Base-by-base conservation (phyloP, 805 yeast genomes). In the Metschnikowia lunata region DNA sequence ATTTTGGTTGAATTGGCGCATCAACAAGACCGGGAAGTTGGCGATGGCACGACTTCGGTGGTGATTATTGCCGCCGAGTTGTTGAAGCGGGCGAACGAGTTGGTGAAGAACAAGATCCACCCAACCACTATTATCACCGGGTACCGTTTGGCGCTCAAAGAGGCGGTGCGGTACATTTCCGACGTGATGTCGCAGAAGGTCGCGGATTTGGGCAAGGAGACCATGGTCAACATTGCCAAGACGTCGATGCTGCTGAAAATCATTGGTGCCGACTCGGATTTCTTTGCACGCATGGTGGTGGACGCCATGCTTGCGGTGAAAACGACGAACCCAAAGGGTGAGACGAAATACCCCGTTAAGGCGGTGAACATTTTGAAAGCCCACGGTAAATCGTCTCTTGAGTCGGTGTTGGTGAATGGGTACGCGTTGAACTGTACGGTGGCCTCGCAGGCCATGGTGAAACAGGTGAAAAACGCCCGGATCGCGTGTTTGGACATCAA, bases 51-150 rank as follows among this genome's bases (percentile, higher is more conserved):
- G 36, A 93, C 99, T 0, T 86, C 96, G 12, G 99, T 93, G 40
- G 99, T 93, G 34, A 89, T 93, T 50, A 83, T 95, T 62, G 98
- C 99, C 23, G 78, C 95, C 30, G 99, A 93, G 68, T 71, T 93
- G 45, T 74, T 93, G 59, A 86, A 86, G 59, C 79, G 96, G 52
- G 99, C 99, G 34, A 88, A 89, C 66, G 97, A 90, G 56, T 74
- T 93, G 52, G 97, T 93, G 39, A 85, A 85, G 61, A 88, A 88
- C 69, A 88, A 88, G 62, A 85, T 95, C 51, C 99, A 95, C 67
- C 99, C 99, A 37, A 93, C 99, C 2, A 93, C 99, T 8, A 90
- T 95, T 57, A 90, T 95, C 57, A 88, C 96, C 14, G 99, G 99
- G 37, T 93, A 88, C 71, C 79, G 98, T 61, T 78, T 93, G 49